phyloP scores from a whole-genome alignment of 176 grass and related monocot genomes.

The Triticum urartu region DNA sequence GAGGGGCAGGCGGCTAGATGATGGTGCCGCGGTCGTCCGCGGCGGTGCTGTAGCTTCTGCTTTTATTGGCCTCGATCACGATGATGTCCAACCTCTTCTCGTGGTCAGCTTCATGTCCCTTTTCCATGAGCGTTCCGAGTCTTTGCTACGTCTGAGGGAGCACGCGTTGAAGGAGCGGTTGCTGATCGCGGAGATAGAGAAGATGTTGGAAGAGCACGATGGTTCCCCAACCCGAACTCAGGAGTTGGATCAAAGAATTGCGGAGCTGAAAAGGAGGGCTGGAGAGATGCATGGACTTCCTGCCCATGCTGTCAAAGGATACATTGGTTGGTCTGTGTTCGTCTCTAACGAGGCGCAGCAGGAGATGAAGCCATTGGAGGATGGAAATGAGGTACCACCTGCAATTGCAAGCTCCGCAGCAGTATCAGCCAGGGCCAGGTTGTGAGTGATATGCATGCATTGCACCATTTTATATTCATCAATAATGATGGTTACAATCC shows the following conservation, averaged over 20 bases:
- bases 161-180: background rate
- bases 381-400: background rate
- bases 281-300: background rate
- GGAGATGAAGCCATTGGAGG: background rate
- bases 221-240: background rate
- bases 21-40: background rate
- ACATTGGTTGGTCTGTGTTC: background rate
- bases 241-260: background rate
- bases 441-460: background rate
- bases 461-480: background rate
- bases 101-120: background rate
- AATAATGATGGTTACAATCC: background rate
- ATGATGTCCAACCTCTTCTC: background rate
- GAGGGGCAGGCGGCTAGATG: background rate
- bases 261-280: background rate
- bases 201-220: background rate
- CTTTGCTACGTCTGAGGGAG: background rate
- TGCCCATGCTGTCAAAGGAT: too few relatives aligned
- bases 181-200: background rate
- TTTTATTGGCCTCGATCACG: background rate
- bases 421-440: background rate
- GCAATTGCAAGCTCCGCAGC: background rate
- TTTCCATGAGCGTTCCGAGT: background rate
- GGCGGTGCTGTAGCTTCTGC: background rate
- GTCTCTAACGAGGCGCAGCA: background rate